Percentiles rank a stretch among this genome's conserved stretches.
Evolutionary conservation across 257 asterid species (phyloP).

Genomic region (Solanum paucissectum): DNA sequence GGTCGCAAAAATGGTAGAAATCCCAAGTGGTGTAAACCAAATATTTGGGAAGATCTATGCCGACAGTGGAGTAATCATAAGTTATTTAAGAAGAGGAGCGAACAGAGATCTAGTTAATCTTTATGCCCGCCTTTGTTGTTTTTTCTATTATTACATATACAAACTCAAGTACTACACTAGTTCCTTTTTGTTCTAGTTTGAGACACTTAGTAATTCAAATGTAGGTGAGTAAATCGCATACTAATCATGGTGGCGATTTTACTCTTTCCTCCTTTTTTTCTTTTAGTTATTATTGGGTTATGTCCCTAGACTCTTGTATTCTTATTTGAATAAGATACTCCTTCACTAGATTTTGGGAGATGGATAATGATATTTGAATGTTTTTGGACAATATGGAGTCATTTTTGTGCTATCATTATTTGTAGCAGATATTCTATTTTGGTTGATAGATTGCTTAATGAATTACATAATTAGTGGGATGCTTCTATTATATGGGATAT

Average conservation of each 20-base stretch:
- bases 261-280: background rate
- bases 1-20: too few relatives aligned
- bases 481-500: background rate
- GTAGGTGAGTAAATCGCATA: background rate
- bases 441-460: background rate
- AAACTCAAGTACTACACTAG: background rate
- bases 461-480: background rate
- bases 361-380: background rate
- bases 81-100: background rate
- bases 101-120: background rate
- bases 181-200: background rate
- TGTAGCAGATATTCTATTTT: too few relatives aligned
- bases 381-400: background rate
- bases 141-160: too few relatives aligned
- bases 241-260: background rate
- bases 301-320: background rate
- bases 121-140: background rate
- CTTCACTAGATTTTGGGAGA: background rate
- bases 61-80: too few relatives aligned
- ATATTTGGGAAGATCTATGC: too few relatives aligned
- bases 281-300: background rate
- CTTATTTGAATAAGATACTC: background rate
- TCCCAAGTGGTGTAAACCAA: too few relatives aligned
- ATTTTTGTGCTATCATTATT: background rate
- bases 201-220: too few relatives aligned